Evolutionary conservation across 768 basidiomycete genomes (phyloP), one percentile per base, ranked within the genome.

Genomic region (Hygrocybe coccinea): DNA sequence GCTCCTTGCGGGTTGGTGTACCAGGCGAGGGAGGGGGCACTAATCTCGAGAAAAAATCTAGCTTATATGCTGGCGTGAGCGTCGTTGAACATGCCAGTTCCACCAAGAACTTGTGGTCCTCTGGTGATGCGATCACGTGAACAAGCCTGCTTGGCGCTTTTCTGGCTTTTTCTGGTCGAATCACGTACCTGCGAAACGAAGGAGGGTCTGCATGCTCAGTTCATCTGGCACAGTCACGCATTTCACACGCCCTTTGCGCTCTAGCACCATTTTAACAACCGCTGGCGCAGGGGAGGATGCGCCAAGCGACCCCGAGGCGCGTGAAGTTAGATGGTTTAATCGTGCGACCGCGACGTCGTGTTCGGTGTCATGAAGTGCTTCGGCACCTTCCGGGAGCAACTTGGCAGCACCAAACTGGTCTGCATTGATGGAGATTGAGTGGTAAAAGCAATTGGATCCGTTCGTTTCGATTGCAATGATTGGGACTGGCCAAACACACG

Each of bases 1-100:
- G 43, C 21, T 34, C 46, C 29, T 72, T 69, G 46, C 62, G 67
- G 14, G 52, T 58, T 35, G 63, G 55, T n/a, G 64, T 65, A 22
- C 65, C 55, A 22, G 56, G 35, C 41, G 60, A 68, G 34, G 60
- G 60, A n/a, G 77, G 74, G 7, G n/a, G 11, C 2, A 84, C 71
- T 19, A 85, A 58, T 43, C 67, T 75, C 56, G 79, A 68, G 63
- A 91, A 82, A 24, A 90, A 68, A 5, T 70, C 67, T 1, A 69
- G 74, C 33, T 77, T 78, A 64, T 89, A 91, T 2, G 82, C 87
- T 2, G 86, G 79, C 1, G 79, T 75, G 7, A 91, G 74, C 2
- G 88, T 82, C 7, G 85, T 82, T 5, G 87, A 76, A 59, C 88
- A 89, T 1, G 89, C 85, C 21, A 91, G 74, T 61, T 91, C 88